A percentile compares a stretch with the other conserved stretches of the same genome.
Evolutionary conservation across 495 filamentous ascomycete genomes (phyloP).

Genomic region (Lepraria neglecta): DNA sequence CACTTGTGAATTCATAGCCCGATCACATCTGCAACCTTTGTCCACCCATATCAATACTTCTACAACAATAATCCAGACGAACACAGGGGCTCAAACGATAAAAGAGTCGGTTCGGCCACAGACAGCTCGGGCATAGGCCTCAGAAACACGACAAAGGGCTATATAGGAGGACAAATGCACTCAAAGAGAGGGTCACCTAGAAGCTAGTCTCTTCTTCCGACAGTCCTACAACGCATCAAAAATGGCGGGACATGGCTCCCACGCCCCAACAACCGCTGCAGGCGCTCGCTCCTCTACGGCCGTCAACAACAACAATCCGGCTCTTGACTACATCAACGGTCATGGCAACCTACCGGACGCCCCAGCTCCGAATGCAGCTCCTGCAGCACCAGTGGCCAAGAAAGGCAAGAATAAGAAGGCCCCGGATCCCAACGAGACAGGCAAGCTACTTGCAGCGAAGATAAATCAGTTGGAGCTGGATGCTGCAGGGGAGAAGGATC

Average conservation of each 20-base stretch:
- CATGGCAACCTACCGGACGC: constrained; percentile 31
- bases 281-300: constrained; percentile 24
- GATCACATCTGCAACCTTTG: background rate
- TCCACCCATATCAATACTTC: background rate
- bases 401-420: constrained; percentile 62
- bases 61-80: background rate
- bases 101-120: background rate
- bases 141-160: constrained; percentile 1
- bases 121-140: background rate
- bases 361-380: constrained; percentile 31
- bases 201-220: background rate
- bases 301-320: constrained; percentile 22
- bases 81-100: constrained; percentile 9
- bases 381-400: constrained; percentile 45
- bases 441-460: constrained; percentile 83
- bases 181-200: background rate
- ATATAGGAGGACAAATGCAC: constrained; percentile 9
- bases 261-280: constrained; percentile 18
- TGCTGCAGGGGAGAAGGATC: constrained; percentile 86
- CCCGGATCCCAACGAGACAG: constrained; percentile 74
- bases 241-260: constrained; percentile 28
- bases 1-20: background rate
- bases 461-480: constrained; percentile 94
- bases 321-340: constrained; percentile 28
- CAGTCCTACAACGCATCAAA: background rate